Percentiles rank a stretch among this genome's conserved stretches.
These are phyloP conservation scores for Rhizopogon rudus DNA, from an alignment of 768 basidiomycete species.

Conservation along the genomic window DNA sequence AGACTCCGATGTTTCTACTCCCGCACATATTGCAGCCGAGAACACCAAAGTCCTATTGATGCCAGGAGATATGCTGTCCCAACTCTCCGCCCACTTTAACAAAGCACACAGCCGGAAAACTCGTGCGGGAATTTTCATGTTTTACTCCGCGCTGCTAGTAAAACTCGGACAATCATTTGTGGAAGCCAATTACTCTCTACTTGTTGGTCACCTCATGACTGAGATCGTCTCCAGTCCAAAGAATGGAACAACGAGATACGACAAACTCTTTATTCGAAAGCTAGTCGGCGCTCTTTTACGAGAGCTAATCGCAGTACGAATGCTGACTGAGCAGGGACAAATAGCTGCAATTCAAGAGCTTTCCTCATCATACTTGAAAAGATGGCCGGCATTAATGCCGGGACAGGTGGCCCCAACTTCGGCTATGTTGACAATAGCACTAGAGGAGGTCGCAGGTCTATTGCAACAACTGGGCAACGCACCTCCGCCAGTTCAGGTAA, in stretches of 20 bases:
- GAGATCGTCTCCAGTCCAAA: constrained; percentile 68
- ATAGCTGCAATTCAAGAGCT: constrained; percentile 88
- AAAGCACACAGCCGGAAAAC: constrained; percentile 66
- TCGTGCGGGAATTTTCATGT: constrained; percentile 84
- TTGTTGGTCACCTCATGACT: constrained; percentile 71
- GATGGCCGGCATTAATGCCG: constrained; percentile 93
- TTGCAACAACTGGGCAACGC: constrained; percentile 90
- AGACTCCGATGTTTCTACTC: constrained; percentile 50
- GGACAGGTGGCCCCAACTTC: constrained; percentile 69
- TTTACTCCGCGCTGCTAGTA: constrained; percentile 74
- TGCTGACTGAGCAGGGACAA: constrained; percentile 92
- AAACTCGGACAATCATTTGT: constrained; percentile 74
- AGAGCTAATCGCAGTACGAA: constrained; percentile 82
- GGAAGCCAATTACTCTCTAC: constrained; percentile 76
- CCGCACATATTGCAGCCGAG: constrained; percentile 43
- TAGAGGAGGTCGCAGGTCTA: constrained; percentile 82
- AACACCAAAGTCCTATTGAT: constrained; percentile 64
- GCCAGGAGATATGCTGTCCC: constrained; percentile 75
- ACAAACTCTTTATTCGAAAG: constrained; percentile 65
- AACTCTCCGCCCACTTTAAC: constrained; percentile 79
- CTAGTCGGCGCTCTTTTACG: constrained; percentile 74
- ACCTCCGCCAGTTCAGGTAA: constrained; percentile 79
- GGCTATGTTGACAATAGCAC: constrained; percentile 62
- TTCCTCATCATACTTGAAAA: constrained; percentile 73
- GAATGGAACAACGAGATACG: constrained; percentile 59